Conservation (phyloP, 148 eudicot species). For the Persicaria maculosa region DNA sequence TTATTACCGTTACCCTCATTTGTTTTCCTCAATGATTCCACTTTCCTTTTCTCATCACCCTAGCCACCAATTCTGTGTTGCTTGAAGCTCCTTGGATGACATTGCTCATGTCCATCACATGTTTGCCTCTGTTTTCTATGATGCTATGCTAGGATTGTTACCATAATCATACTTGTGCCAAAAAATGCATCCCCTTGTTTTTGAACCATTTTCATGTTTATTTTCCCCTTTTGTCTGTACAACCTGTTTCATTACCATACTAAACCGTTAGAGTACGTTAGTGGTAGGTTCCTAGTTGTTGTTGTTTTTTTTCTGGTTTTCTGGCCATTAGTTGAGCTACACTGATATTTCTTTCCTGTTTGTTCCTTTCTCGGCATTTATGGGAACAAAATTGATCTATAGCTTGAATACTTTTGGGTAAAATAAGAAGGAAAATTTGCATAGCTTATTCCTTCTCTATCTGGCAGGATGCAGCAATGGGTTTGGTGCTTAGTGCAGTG, state of each 20-base stretch:
- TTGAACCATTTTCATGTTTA: not conserved
- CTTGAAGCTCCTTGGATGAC: not conserved
- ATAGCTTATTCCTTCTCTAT: not conserved
- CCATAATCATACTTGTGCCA: not conserved
- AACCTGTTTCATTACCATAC: not conserved
- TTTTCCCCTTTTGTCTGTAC: not conserved
- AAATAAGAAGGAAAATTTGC: not conserved
- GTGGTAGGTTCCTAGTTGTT: not conserved
- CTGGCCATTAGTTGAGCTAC: not conserved
- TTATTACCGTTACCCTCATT: not conserved
- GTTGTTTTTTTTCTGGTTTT: not conserved
- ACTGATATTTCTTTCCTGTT: not conserved
- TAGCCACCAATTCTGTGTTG: not conserved
- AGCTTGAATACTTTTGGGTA: not conserved
- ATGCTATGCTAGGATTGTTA: not conserved
- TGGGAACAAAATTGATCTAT: not conserved
- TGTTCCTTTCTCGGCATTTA: not conserved
- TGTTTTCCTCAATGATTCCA: not conserved
- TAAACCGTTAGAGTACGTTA: not conserved
- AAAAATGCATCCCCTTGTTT: not conserved
- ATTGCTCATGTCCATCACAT: not conserved
- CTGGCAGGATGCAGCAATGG: slow-evolving; percentile 81
- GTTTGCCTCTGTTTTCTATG: not conserved
- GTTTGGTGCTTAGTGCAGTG: slow-evolving; percentile 83
- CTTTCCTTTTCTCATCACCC: not conserved